These are phyloP conservation scores for Rhizophagus sp. DNA, from an alignment of 192 early-diverging fungal genomes.

Conservation along the genomic window DNA sequence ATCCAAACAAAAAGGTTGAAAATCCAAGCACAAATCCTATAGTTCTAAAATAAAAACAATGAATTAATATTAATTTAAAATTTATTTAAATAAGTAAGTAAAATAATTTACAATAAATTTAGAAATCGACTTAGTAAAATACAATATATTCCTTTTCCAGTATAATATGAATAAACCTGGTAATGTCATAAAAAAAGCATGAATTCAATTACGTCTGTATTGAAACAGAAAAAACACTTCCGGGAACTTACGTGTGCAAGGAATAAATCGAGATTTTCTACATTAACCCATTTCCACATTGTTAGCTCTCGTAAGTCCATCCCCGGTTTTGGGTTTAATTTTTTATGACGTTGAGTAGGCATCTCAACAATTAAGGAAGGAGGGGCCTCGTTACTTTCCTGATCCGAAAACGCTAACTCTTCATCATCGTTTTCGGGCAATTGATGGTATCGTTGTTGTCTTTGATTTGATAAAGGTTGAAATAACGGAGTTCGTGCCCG, in stretches of 20 bases:
- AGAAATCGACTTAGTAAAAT: slow-evolving; percentile 76
- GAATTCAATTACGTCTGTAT: neutral
- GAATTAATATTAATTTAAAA: neutral
- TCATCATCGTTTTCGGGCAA: neutral
- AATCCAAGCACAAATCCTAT: slow-evolving; percentile 88
- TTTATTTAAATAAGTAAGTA: slow-evolving; percentile 6
- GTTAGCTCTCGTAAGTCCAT: slow-evolving; percentile 61
- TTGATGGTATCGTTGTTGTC: slow-evolving; percentile 19
- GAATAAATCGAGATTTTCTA: slow-evolving; percentile 84
- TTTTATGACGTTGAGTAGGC: slow-evolving; percentile 31
- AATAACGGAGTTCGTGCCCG: slow-evolving; percentile 4
- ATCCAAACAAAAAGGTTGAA: slow-evolving; percentile 85
- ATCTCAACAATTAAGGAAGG: slow-evolving; percentile 67
- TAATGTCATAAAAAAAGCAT: slow-evolving; percentile 13
- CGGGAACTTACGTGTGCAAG: slow-evolving; percentile 45
- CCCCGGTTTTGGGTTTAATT: slow-evolving; percentile 42
- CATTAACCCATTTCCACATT: slow-evolving; percentile 80
- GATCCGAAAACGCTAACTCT: neutral
- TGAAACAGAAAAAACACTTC: neutral
- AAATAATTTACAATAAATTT: slow-evolving; percentile 74
- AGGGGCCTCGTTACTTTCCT: slow-evolving; percentile 51
- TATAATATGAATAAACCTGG: slow-evolving; percentile 83
- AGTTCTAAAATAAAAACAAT: slow-evolving; percentile 51
- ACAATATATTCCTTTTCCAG: slow-evolving; percentile 83
- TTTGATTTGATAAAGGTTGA: neutral